Conservation (phyloP, 163 green algal species). For the Volvox carteri region DNA sequence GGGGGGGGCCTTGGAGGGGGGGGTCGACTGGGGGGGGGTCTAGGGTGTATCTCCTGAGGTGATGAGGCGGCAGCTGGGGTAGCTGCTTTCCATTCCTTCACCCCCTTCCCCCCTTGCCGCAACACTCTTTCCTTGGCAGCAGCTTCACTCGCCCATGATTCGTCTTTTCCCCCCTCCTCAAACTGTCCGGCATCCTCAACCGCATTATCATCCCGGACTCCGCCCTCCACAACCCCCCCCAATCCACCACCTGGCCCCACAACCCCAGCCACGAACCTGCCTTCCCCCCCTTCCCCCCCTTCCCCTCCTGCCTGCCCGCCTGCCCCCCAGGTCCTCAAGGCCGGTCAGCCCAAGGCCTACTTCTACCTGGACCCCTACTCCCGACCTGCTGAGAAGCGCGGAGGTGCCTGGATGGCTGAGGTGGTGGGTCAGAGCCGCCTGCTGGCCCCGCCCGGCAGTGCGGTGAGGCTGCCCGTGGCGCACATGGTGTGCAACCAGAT, state of each 20-base stretch:
- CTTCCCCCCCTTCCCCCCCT: not conserved
- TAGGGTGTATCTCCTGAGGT: too few relatives aligned
- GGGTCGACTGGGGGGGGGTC: not conserved
- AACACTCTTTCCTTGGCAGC: too few relatives aligned
- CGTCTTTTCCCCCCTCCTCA: too few relatives aligned
- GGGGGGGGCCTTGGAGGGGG: not conserved
- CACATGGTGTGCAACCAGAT: conserved; percentile 98
- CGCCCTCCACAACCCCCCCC: too few relatives aligned
- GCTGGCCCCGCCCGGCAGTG: conserved; percentile 76
- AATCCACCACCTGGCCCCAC: too few relatives aligned
- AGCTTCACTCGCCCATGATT: too few relatives aligned
- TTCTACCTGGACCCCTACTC: conserved; percentile 98
- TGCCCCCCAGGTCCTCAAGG: conserved; percentile 48
- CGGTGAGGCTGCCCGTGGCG: conserved; percentile 91
- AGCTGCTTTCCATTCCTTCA: too few relatives aligned
- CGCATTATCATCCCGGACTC: too few relatives aligned
- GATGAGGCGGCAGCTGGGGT: too few relatives aligned
- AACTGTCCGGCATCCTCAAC: too few relatives aligned
- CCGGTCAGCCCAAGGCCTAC: conserved; percentile 78
- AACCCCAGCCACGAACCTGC: too few relatives aligned
- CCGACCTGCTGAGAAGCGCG: conserved; percentile 94
- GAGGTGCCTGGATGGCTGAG: conserved; percentile 96
- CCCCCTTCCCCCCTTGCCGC: too few relatives aligned
- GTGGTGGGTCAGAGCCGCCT: conserved; percentile 77
- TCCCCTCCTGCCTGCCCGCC: not conserved